A percentile compares a stretch with the other conserved stretches of the same genome.
Conservation (phyloP, 176 grass and related monocot genomes). For the Oryza glumipatula region DNA sequence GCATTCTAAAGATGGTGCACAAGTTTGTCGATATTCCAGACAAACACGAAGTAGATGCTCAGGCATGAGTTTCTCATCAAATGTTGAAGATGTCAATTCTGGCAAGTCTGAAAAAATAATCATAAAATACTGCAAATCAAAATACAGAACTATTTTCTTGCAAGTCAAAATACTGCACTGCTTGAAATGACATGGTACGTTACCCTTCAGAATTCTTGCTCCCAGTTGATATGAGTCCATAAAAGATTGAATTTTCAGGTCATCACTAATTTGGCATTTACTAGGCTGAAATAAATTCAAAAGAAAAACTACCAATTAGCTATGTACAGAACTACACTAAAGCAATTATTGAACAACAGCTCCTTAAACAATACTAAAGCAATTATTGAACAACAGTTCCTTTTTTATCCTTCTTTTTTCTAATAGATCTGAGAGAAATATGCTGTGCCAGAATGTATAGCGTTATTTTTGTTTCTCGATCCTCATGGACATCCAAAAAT, state of each 20-base stretch:
- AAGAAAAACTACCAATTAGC: slow-evolving; percentile 37
- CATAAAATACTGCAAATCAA: slow-evolving; percentile 22
- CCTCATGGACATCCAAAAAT: background rate
- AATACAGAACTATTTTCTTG: slow-evolving; percentile 18
- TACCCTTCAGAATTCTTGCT: slow-evolving; percentile 81
- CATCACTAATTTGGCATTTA: slow-evolving; percentile 57
- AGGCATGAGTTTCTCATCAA: slow-evolving; percentile 80
- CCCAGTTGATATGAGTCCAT: slow-evolving; percentile 81
- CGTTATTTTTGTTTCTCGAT: slow-evolving; percentile 17
- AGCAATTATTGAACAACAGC: background rate
- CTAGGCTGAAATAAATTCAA: slow-evolving; percentile 55
- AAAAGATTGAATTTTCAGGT: slow-evolving; percentile 73
- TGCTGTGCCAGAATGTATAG: background rate
- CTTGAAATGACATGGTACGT: slow-evolving; percentile 35
- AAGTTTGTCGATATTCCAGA: slow-evolving; percentile 67
- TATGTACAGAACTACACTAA: slow-evolving; percentile 20
- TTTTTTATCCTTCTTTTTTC: background rate
- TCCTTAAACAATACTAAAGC: background rate
- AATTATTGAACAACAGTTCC: background rate
- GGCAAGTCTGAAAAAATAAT: slow-evolving; percentile 64
- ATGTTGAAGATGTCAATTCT: slow-evolving; percentile 61
- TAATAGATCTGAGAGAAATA: slow-evolving; percentile 11
- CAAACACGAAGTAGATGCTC: slow-evolving; percentile 81
- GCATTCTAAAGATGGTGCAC: slow-evolving; percentile 33
- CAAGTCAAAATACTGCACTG: slow-evolving; percentile 18